Evolutionary conservation across 148 eudicot genomes (phyloP), one percentile per base, ranked within the genome.

Genomic region (Diospyros kaki): DNA sequence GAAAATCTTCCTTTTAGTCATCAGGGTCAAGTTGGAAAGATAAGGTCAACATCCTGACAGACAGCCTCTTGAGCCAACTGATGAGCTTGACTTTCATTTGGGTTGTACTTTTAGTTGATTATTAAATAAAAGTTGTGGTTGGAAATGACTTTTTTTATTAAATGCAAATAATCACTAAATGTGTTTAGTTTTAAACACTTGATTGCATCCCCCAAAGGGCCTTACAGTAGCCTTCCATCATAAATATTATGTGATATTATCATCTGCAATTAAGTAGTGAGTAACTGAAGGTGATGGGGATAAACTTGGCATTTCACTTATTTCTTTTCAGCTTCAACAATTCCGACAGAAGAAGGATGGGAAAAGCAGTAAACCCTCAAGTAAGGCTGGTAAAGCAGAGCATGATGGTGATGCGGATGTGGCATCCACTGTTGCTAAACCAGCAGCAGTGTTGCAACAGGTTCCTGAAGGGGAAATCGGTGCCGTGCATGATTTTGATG

Each of bases 261-360:
- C 51, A 39, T 7, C 55, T 8, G 54, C 70, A 48, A 28, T 55
- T 60, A 52, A 65, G 40, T 15, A 42, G 44, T 39, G 9, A 44
- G 43, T 64, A 54, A 64, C 68, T 58, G 74, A 53, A 51, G 51
- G 41, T 72, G 43, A 13, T 62, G 68, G 76, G 41, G 54, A 66
- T 76, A 15, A 5, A 55, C 77, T 51, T 75, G 75, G 51, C 54
- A 71, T 75, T 63, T 73, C 68, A 58, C 68, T 11, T 62, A 50
- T 68, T 38, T 28, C 10, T 78, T 81, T 73, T 51, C 92, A 95
- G 98, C 94, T 95, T 72, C 94, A 89, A 80, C 99, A 95, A 79
- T 93, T 78, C 78, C 90, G 99, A 64, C 88, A 89, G 78, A 92
- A 94, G 79, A 93, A 92, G 82, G 89, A 87, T 75, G 79, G 70